Conservation (phyloP, 495 filamentous ascomycete species). For the Aspergillus homomorphus region DNA sequence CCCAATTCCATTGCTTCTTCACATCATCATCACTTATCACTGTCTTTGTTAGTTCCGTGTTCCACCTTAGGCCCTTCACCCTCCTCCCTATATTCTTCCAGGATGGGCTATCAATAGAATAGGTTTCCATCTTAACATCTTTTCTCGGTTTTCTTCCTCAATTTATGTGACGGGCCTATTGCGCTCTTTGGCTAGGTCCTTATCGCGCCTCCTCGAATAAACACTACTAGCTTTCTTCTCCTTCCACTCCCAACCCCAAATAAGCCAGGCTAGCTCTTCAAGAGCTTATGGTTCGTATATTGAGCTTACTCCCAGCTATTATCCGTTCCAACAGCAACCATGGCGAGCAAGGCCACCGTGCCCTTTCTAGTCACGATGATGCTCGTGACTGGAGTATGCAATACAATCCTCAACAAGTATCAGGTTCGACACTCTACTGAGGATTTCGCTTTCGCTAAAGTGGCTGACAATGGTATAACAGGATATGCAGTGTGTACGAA, state of each 20-base stretch:
- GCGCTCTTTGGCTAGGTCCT: neutral
- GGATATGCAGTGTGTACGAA: conserved; percentile 94
- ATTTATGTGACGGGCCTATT: neutral
- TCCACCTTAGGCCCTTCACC: neutral
- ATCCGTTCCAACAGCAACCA: conserved; percentile 18
- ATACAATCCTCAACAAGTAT: conserved; percentile 94
- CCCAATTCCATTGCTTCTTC: neutral
- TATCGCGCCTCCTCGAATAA: neutral
- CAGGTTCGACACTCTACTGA: conserved; percentile 53
- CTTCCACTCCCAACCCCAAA: too few relatives aligned
- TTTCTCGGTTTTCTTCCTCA: neutral
- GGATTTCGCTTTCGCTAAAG: neutral
- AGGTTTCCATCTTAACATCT: neutral
- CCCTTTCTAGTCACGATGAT: conserved; percentile 90
- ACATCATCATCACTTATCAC: neutral
- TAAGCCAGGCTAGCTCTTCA: too few relatives aligned
- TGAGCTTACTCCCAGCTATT: neutral
- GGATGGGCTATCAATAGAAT: conserved; percentile 12
- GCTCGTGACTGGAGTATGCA: conserved; percentile 88
- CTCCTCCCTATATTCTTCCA: neutral
- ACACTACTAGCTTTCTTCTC: neutral
- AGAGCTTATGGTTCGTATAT: too few relatives aligned
- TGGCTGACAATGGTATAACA: conserved; percentile 30
- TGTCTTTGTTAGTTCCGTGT: conserved; percentile 5
- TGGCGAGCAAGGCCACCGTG: conserved; percentile 61